Base-by-base conservation (phyloP, 768 basidiomycete genomes). In the Cystobasidium onofrii region DNA sequence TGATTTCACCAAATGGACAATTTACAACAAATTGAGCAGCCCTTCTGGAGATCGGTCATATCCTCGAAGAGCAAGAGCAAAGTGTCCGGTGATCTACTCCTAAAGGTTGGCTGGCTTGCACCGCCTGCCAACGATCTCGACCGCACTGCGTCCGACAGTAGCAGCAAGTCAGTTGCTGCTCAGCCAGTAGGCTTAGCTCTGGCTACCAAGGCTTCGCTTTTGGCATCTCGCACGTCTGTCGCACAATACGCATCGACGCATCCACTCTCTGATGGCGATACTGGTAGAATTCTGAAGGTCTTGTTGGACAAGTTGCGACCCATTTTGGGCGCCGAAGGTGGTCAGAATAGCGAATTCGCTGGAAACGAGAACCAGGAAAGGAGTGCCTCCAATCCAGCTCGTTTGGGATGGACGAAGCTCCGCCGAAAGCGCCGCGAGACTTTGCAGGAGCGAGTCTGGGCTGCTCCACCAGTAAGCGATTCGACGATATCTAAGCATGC, bases 381-480 rank as follows among this genome's bases (percentile, higher is more conserved):
- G 25, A 29, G 57, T 25, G 29, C 10, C 18, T 39, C 29, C 36
- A 18, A 23, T 2, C 12, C 12, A 9, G 18, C 13, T 27, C 57
- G 36, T 33, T 20, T 31, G 2, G 57, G 31, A 12, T 61, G 57
- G 57, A 12, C 57, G 17, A 31, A 39, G 29, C 57, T 61, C 12
- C 57, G n/a, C 13, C 39, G 43, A 52, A 39, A 41, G 41, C 43
- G 43, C 23, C 44, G 27, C 65, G 65, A 25, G 43, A 17, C 84
- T 84, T n/a, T 50, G 46, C 57, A 60, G n/a, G 80, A 78, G 31
- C 76, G 77, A 12, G 87, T 86, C 27, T 83, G 92, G 1, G 87
- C 89, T 15, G 89, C 89, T 46, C 88, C 88, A 0, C 89, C 90
- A 9, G 90, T 91, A 46, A 39, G 76, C 66, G 46, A 70, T n/a